These are phyloP conservation scores for Claviceps fusiformis DNA, from an alignment of 2,329 filamentous ascomycete genomes.

Conservation along the genomic window DNA sequence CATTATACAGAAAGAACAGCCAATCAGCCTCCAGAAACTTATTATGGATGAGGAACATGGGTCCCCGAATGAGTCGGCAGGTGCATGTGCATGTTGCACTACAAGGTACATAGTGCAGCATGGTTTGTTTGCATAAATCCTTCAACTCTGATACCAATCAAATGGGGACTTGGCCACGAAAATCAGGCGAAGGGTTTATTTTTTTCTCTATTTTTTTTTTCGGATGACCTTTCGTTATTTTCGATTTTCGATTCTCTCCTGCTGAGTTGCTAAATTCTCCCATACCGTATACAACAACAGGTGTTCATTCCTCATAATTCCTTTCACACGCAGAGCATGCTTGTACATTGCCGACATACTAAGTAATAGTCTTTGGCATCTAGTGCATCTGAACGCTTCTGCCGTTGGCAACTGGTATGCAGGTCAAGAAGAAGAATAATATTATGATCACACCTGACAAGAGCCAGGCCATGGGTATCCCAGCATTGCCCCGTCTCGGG, in stretches of 20 bases:
- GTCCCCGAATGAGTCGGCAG: neutral
- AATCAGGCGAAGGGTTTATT: neutral
- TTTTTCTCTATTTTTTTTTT: too few relatives aligned
- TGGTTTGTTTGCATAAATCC: neutral
- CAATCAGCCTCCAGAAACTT: neutral
- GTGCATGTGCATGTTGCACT: neutral
- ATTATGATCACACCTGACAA: neutral
- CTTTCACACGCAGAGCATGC: too few relatives aligned
- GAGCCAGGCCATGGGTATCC: neutral
- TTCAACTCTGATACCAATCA: neutral
- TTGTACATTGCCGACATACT: too few relatives aligned
- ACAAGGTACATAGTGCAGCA: too few relatives aligned
- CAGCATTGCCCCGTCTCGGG: neutral
- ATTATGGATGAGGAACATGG: neutral
- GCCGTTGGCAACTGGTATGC: neutral
- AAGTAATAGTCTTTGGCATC: too few relatives aligned
- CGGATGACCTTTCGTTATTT: too few relatives aligned
- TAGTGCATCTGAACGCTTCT: neutral
- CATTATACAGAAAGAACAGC: neutral
- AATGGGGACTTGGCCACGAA: neutral
- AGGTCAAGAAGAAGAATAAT: neutral
- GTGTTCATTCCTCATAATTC: too few relatives aligned
- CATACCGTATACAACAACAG: too few relatives aligned
- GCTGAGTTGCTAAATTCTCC: too few relatives aligned
- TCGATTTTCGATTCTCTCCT: too few relatives aligned